A percentile compares a stretch with the other conserved stretches of the same genome.
Evolutionary conservation across 176 grass and related monocot species (phyloP).

Genomic region (Eragrostis nindensis): DNA sequence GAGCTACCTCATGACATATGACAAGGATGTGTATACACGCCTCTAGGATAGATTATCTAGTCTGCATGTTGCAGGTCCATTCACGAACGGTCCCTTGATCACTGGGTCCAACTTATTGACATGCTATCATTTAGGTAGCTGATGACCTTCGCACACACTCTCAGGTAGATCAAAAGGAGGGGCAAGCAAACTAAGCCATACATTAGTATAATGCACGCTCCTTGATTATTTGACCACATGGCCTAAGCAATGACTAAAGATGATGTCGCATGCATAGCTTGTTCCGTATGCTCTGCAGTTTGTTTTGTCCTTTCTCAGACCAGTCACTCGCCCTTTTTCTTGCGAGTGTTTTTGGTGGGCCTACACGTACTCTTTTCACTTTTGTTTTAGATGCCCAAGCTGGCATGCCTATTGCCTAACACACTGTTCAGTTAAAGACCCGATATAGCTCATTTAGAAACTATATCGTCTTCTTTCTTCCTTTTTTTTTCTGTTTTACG

Average conservation of each 20-base stretch:
- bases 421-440: background rate
- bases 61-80: slow-evolving; percentile 36
- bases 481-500: background rate
- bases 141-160: slow-evolving; percentile 33
- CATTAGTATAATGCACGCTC: slow-evolving; percentile 26
- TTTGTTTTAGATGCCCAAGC: slow-evolving; percentile 1
- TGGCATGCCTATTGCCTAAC: slow-evolving; percentile 7
- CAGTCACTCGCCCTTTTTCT: slow-evolving; percentile 12
- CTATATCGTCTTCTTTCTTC: too few relatives aligned
- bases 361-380: background rate
- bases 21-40: slow-evolving; percentile 30
- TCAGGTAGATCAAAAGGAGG: slow-evolving; percentile 6
- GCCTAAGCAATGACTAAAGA: slow-evolving; percentile 43
- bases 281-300: background rate
- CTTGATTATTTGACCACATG: slow-evolving; percentile 50
- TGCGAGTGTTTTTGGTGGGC: slow-evolving; percentile 17
- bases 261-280: slow-evolving; percentile 10
- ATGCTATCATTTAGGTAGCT: slow-evolving; percentile 30
- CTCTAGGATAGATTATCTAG: slow-evolving; percentile 25
- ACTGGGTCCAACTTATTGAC: slow-evolving; percentile 37
- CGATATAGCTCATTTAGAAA: background rate
- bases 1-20: slow-evolving; percentile 33
- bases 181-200: slow-evolving; percentile 28
- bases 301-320: slow-evolving; percentile 51
- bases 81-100: slow-evolving; percentile 33